These are phyloP conservation scores for Leptographium wingfieldii DNA, from an alignment of 2,329 filamentous ascomycete genomes.

Conservation along the genomic window DNA sequence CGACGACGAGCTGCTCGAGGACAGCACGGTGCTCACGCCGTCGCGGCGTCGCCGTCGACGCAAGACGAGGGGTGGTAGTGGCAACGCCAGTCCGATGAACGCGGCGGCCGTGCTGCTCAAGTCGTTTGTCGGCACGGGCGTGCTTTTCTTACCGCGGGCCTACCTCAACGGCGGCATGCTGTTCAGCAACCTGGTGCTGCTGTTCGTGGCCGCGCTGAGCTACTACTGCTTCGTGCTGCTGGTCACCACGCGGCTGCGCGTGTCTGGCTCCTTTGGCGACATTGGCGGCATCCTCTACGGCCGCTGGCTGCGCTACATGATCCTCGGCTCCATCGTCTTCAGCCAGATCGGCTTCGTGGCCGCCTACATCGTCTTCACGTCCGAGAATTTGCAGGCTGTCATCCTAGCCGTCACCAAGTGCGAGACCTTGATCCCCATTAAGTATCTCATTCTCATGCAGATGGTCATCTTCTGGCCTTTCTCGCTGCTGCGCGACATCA, in stretches of 20 bases:
- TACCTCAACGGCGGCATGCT: constrained; percentile 96
- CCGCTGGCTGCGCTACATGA: constrained; percentile 75
- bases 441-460: constrained; percentile 84
- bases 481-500: constrained; percentile 88
- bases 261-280: constrained; percentile 94
- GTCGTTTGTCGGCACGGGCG: constrained; percentile 94
- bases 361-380: constrained; percentile 93
- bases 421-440: constrained; percentile 72
- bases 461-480: constrained; percentile 92
- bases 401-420: constrained; percentile 85
- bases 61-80: constrained; percentile 59
- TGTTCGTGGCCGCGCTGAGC: constrained; percentile 72
- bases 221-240: constrained; percentile 97
- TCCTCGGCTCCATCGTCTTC: constrained; percentile 83
- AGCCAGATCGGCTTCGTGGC: constrained; percentile 92
- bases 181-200: constrained; percentile 85
- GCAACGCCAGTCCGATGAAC: constrained; percentile 65
- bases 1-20: constrained; percentile 68
- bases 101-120: constrained; percentile 82
- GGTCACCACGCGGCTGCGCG: constrained; percentile 69
- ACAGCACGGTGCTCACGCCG: constrained; percentile 71
- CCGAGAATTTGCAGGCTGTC: constrained; percentile 90
- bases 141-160: constrained; percentile 82
- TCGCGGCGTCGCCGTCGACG: constrained; percentile 61
- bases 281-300: constrained; percentile 90